phyloP scores from a whole-genome alignment of 352 stramenopile genomes.

The Phytophthora macrochlamydospora region DNA sequence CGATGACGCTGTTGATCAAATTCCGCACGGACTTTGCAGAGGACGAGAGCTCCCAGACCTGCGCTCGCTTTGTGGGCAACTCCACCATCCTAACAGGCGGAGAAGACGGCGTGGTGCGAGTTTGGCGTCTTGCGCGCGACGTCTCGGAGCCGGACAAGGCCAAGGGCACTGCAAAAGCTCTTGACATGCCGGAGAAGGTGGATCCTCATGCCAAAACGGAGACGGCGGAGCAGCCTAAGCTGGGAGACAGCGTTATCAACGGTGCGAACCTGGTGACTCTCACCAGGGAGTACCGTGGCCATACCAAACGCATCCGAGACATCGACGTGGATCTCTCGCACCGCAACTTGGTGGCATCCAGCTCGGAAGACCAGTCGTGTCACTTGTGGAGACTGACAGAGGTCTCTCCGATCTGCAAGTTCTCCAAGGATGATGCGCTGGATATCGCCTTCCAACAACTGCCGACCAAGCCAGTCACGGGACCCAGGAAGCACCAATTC shows the following conservation, averaged over 20 bases:
- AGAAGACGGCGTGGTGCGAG: constrained; percentile 79
- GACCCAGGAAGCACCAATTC: constrained; percentile 77
- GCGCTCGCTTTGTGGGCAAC: constrained; percentile 82
- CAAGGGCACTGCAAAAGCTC: constrained; percentile 43
- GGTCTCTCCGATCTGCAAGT: constrained; percentile 57
- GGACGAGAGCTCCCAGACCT: constrained; percentile 74
- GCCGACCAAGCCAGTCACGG: constrained; percentile 41
- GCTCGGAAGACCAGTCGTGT: constrained; percentile 78
- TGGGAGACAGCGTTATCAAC: constrained; percentile 66
- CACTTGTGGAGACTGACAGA: constrained; percentile 84
- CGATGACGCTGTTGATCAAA: constrained; percentile 70
- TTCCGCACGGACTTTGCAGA: constrained; percentile 84
- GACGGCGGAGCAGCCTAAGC: constrained; percentile 41
- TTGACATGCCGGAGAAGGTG: constrained; percentile 31
- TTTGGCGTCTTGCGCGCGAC: constrained; percentile 69
- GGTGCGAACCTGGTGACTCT: constrained; percentile 59
- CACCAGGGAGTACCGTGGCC: constrained; percentile 73
- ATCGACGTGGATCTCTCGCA: constrained; percentile 83
- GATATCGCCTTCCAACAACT: constrained; percentile 65
- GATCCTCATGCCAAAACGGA: constrained; percentile 26
- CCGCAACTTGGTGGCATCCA: constrained; percentile 79
- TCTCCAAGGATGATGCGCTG: constrained; percentile 81
- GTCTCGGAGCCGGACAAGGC: constrained; percentile 51
- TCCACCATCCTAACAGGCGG: constrained; percentile 79
- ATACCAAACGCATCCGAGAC: constrained; percentile 83